Evolutionary conservation across 2,329 filamentous ascomycete species (phyloP), one percentile per base, ranked within the genome.

Genomic region (Teratosphaeria nubilosa): DNA sequence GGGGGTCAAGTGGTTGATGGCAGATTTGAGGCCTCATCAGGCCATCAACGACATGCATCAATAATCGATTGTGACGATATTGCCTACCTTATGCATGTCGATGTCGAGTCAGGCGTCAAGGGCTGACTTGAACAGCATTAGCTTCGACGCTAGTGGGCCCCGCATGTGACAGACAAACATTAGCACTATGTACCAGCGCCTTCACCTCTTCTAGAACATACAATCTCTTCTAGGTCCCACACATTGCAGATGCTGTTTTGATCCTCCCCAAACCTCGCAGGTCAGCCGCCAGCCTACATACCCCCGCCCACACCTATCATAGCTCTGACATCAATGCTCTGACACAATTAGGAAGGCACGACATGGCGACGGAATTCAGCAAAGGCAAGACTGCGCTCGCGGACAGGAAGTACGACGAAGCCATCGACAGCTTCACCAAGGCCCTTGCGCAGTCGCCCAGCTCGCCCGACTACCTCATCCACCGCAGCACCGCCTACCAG

Each of bases 381-480:
- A 74, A 81, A 61, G 91, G 82, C 60, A 79, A 80, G 58, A 76
- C 78, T 61, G 83, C 90, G 58, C 79, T 90, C 58, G 75, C 82
- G 30, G 76, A 74, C 9, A 80, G 80, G 55, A 80, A 91, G 60
- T 92, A 84, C 72, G 75, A 80, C 5, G 77, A 80, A 53, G 91
- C 89, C 51, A 82, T 96, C 64, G 71, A 77, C 37, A 81, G 85
- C 65, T 86, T 87, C 62, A 87, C 86, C 7, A 73, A 77, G 45
- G 90, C 89, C 6, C 77, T 95, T 27, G 66, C 73, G 34, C 75
- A 83, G 60, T 78, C 78, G 13, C 84, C 86, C 0, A 77, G 77
- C 45, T 90, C 88, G 2, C 87, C 90, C 1, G 75, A 82, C 54
- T 96, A 94, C 82, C 86, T 92, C 62, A 83, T 94, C 62, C 85